These are phyloP conservation scores for Phialophora macrospora DNA, from an alignment of 2,329 filamentous ascomycete species.

Conservation along the genomic window DNA sequence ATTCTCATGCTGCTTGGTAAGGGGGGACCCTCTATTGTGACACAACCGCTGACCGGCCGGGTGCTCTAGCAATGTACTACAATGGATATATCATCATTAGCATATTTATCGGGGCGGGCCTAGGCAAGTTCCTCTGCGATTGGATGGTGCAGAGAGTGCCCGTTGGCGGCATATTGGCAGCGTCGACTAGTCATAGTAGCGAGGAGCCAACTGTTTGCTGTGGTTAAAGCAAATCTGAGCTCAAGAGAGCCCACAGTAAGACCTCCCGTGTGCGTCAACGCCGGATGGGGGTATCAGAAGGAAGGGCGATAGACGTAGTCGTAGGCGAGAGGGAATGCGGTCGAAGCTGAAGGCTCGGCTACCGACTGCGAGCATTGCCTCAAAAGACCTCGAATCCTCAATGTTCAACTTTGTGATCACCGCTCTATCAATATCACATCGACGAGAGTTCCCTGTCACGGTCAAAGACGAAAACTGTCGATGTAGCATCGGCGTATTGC, in stretches of 20 bases:
- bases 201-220: constrained; percentile 35
- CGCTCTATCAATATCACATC: too few species aligned
- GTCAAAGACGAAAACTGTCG: too few species aligned
- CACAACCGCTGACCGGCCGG: not conserved
- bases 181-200: constrained; percentile 5
- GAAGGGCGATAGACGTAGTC: not conserved
- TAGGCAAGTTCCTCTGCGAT: constrained; percentile 75
- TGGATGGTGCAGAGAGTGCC: constrained; percentile 59
- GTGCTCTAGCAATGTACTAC: constrained; percentile 63
- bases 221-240: constrained; percentile 15
- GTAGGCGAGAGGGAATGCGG: too few species aligned
- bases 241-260: too few species aligned
- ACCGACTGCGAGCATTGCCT: too few species aligned
- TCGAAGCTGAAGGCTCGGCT: too few species aligned
- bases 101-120: constrained; percentile 75
- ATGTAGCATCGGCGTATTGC: not conserved
- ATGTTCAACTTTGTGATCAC: too few species aligned
- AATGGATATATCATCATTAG: constrained; percentile 79
- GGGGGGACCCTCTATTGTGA: constrained; percentile 47
- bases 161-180: constrained; percentile 11
- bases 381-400: too few species aligned
- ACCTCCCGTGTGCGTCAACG: not conserved
- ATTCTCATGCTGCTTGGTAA: constrained; percentile 71
- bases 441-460: too few species aligned
- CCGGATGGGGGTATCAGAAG: not conserved